Conservation (phyloP, 1,284 basidiomycete species). For the Afroboletus lepidellus region DNA sequence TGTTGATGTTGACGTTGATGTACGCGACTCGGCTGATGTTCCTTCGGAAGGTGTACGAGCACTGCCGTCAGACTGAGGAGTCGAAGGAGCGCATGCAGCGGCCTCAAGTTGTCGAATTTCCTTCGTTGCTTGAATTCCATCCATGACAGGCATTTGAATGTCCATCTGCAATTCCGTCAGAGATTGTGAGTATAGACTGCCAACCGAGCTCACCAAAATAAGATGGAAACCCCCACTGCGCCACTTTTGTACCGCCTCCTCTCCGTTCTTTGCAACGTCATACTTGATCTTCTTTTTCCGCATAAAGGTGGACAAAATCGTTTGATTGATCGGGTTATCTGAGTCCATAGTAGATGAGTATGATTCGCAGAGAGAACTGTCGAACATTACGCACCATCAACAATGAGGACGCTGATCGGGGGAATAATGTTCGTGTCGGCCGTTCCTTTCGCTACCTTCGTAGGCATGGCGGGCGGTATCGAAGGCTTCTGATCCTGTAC, state of each 20-base stretch:
- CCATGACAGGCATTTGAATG: conserved; percentile 99
- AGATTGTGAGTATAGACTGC: neutral
- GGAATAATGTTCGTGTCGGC: conserved; percentile 71
- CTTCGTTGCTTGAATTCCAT: conserved; percentile 96
- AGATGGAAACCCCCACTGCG: conserved; percentile 91
- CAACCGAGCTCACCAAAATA: conserved; percentile 69
- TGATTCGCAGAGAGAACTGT: conserved; percentile 9
- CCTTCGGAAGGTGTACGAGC: conserved; percentile 52
- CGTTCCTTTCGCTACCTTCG: conserved; percentile 29
- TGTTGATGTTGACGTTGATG: conserved; percentile 49
- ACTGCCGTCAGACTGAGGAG: conserved; percentile 56
- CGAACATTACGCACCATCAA: conserved; percentile 70
- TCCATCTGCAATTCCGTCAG: conserved; percentile 76
- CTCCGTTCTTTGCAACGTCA: conserved; percentile 92
- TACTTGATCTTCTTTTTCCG: conserved; percentile 95
- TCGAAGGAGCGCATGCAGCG: conserved; percentile 70
- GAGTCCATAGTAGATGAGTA: conserved; percentile 13
- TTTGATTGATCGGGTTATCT: conserved; percentile 99
- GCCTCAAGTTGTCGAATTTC: conserved; percentile 91
- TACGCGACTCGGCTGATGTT: conserved; percentile 44
- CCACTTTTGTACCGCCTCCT: conserved; percentile 97
- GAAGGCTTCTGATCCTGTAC: conserved; percentile 31
- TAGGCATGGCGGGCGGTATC: conserved; percentile 17
- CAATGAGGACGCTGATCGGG: conserved; percentile 93
- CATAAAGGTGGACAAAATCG: conserved; percentile 95